Evolutionary conservation across 805 yeast species (phyloP), one percentile per base, ranked within the genome.

Genomic region (Starmerella apis): DNA sequence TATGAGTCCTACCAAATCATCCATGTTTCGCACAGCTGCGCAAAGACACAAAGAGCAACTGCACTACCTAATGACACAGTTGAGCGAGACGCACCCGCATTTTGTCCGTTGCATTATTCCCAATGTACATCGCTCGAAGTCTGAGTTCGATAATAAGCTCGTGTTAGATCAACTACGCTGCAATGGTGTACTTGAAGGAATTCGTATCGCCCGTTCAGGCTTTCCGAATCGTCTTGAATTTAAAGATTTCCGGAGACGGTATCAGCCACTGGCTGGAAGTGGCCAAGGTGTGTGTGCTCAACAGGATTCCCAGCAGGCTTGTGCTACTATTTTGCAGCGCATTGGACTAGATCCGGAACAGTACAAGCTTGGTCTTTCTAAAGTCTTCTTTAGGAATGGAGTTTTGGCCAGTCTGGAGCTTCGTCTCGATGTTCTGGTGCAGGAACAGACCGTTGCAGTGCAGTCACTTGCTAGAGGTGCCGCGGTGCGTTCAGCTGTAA

Each of bases 121-220:
- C 7, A 92, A 92, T 62, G 77, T 78, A 52, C 70, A 75, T 41
- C 88, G 90, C 63, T 72, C 72, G 46, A 79, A 96, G 0, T 77
- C 76, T 38, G 69, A 71, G 33, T 83, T 92, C 60, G 86, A 86
- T 59, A 86, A 82, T 58, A 68, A 68, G 27, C 68, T 92, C 22
- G 94, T 92, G 7, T 69, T 92, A 41, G 90, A 84, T 47, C 99
- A 92, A 67, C 71, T 92, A 54, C 74, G 96, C 55, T 92, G 97
- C 62, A 92, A 92, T 62, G 99, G 99, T 75, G 99, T 92, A 14
- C 69, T 92, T 46, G 99, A 92, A 71, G 99, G 99, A 54, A 92
- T 92, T 27, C 76, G 98, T 65, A 92, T 92, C 52, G 95, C 97
- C 0, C 76, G 99, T 56, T 86, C 95, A 8, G 99, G 99, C 2